A percentile compares a stretch with the other conserved stretches of the same genome.
Conservation (phyloP, 306 rosid genomes). For the Vigna trinervia region DNA sequence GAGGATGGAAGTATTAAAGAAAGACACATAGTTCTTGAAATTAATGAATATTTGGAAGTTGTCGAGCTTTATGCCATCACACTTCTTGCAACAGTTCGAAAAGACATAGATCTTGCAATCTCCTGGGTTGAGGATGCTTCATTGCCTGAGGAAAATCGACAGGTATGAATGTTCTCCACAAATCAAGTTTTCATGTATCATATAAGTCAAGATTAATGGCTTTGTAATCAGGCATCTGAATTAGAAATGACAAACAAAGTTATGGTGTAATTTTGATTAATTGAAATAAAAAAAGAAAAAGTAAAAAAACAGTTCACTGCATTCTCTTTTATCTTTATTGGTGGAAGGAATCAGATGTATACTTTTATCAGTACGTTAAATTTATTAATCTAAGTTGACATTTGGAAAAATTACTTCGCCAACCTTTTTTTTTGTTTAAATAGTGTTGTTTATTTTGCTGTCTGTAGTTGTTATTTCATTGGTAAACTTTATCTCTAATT, state of each 20-base stretch:
- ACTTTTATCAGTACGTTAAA: background rate
- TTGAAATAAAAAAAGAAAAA: background rate
- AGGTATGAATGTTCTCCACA: constrained; percentile 53
- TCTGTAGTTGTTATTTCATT: background rate
- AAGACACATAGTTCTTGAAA: constrained; percentile 49
- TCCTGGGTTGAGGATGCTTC: constrained; percentile 81
- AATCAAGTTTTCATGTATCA: background rate
- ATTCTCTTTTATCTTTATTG: background rate
- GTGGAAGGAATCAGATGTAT: constrained; percentile 9
- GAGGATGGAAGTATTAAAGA: constrained; percentile 38
- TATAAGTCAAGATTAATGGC: background rate
- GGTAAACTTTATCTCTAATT: background rate
- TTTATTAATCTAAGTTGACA: constrained; percentile 34
- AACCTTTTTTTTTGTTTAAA: background rate
- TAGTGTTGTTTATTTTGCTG: background rate
- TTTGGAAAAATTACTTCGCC: background rate
- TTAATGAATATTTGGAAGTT: constrained; percentile 68
- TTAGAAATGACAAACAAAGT: constrained; percentile 11
- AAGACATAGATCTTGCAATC: constrained; percentile 65
- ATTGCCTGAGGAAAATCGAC: constrained; percentile 70
- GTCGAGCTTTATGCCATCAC: constrained; percentile 67
- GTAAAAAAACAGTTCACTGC: background rate
- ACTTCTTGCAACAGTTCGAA: constrained; percentile 54
- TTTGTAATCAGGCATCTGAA: constrained; percentile 13
- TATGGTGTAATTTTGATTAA: constrained; percentile 22